These are phyloP conservation scores for Talaromyces stipitatus DNA, from an alignment of 495 filamentous ascomycete species.

Conservation along the genomic window DNA sequence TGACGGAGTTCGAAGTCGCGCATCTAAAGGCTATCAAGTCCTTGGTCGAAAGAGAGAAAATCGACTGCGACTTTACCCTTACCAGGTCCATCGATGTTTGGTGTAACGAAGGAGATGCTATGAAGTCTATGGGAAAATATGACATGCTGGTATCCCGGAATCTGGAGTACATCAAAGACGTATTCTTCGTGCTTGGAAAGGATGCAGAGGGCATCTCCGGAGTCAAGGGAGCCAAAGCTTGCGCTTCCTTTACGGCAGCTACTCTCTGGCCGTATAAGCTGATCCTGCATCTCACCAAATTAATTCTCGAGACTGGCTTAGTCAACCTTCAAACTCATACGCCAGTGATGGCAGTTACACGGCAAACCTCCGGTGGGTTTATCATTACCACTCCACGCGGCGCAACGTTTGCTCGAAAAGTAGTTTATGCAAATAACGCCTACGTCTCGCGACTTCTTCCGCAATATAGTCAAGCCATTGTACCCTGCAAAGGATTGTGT, in stretches of 20 bases:
- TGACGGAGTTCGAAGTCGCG: slow-evolving; percentile 24
- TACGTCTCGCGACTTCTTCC: slow-evolving; percentile 55
- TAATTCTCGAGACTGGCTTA: slow-evolving; percentile 38
- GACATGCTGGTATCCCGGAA: slow-evolving; percentile 15
- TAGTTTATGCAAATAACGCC: slow-evolving; percentile 67
- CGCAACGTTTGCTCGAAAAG: slow-evolving; percentile 39
- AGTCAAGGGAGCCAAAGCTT: slow-evolving; percentile 25
- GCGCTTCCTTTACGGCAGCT: slow-evolving; percentile 39
- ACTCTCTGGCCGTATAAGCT: slow-evolving; percentile 62
- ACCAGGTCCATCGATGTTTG: slow-evolving; percentile 29
- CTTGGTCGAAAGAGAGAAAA: slow-evolving; percentile 24
- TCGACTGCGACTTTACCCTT: slow-evolving; percentile 34
- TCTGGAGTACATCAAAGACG: slow-evolving; percentile 25
- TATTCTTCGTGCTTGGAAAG: slow-evolving; percentile 20
- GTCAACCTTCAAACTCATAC: slow-evolving; percentile 59
- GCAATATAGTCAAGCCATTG: slow-evolving; percentile 50
- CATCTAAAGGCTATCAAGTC: slow-evolving; percentile 24
- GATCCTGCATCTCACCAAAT: slow-evolving; percentile 48
- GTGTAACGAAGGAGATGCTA: slow-evolving; percentile 21
- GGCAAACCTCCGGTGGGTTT: slow-evolving; percentile 26
- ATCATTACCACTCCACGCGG: slow-evolving; percentile 47
- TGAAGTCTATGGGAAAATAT: slow-evolving; percentile 21
- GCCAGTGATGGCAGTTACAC: slow-evolving; percentile 33
- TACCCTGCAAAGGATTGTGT: slow-evolving; percentile 48
- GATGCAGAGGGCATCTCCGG: slow-evolving; percentile 23